These are phyloP conservation scores for Suillus americanus DNA, from an alignment of 768 basidiomycete species.

Conservation along the genomic window DNA sequence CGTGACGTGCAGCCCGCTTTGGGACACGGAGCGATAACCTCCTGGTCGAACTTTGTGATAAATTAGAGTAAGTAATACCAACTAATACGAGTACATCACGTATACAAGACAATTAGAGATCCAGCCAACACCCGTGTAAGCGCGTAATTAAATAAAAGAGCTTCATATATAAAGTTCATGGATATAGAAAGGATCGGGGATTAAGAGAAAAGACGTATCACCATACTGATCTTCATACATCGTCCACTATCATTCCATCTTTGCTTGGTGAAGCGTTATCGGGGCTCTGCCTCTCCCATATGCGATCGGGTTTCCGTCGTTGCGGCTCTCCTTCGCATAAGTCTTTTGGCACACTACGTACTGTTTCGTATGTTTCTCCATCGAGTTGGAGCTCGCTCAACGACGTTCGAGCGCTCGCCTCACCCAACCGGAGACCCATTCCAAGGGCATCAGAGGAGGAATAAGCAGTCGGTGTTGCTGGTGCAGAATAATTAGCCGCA, in stretches of 20 bases:
- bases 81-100: neutral
- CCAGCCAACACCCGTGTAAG: neutral
- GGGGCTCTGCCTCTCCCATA: slow-evolving; percentile 4
- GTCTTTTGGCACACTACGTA: neutral
- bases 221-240: neutral
- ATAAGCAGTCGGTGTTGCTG: slow-evolving; percentile 13
- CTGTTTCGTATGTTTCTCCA: slow-evolving; percentile 13
- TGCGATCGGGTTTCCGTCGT: slow-evolving; percentile 3
- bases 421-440: slow-evolving; percentile 24
- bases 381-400: slow-evolving; percentile 31
- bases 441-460: slow-evolving; percentile 27
- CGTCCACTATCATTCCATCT: slow-evolving; percentile 3
- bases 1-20: neutral
- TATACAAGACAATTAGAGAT: neutral
- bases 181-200: neutral
- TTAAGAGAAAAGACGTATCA: neutral
- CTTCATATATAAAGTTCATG: neutral
- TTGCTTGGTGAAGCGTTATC: neutral
- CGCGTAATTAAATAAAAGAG: neutral
- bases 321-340: neutral
- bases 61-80: neutral
- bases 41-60: neutral
- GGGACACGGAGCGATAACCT: neutral
- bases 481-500: slow-evolving; percentile 2
- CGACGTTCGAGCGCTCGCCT: slow-evolving; percentile 29